Conservation (phyloP, 2,329 filamentous ascomycete genomes). For the Fusarium begoniae region DNA sequence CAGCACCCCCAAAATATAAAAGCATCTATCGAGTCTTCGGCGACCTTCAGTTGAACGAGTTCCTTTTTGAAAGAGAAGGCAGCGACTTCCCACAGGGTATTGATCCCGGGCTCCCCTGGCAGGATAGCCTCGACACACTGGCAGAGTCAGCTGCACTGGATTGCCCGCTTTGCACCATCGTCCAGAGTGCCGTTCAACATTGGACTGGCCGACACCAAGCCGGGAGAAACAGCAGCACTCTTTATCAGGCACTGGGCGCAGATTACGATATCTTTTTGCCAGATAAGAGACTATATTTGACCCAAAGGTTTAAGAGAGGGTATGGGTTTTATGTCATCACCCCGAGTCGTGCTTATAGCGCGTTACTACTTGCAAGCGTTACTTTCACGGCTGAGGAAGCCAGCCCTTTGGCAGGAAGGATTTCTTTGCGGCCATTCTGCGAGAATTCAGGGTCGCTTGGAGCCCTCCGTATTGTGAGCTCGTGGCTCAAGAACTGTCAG, state of each 20-base stretch:
- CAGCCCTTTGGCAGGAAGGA: rapidly evolving
- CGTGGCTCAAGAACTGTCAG: neutral
- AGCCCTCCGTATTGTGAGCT: neutral
- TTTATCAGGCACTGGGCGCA: neutral
- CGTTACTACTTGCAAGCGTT: neutral
- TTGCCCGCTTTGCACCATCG: neutral
- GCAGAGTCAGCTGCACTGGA: neutral
- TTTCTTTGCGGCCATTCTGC: rapidly evolving
- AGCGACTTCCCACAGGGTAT: rapidly evolving
- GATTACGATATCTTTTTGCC: rapidly evolving
- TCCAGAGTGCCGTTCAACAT: rapidly evolving
- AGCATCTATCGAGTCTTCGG: rapidly evolving
- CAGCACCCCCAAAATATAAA: rapidly evolving
- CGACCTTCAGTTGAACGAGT: neutral
- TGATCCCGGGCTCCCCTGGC: neutral
- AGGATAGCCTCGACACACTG: neutral
- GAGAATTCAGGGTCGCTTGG: rapidly evolving
- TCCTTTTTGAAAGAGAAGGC: rapidly evolving
- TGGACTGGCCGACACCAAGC: neutral
- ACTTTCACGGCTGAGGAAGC: rapidly evolving
- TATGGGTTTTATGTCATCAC: rapidly evolving
- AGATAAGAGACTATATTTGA: rapidly evolving
- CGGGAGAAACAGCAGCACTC: rapidly evolving
- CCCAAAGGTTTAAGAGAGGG: neutral
- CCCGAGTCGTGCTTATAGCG: rapidly evolving